phyloP scores from a whole-genome alignment of 78 protist genomes.

The Planoprotostelium fungivorum region DNA sequence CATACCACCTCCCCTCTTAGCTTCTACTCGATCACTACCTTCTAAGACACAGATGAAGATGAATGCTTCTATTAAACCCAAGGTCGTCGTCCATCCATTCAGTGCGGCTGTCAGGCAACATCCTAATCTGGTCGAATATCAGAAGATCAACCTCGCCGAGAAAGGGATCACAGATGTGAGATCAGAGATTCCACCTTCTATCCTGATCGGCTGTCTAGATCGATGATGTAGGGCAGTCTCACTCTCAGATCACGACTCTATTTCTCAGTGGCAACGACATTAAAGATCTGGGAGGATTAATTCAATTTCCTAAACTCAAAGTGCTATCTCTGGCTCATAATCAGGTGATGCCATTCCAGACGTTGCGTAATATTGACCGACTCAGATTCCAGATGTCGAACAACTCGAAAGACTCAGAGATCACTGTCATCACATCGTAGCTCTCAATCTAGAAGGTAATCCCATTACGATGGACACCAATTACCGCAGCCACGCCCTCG shows the following conservation, averaged over 20 bases:
- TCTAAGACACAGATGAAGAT: background rate
- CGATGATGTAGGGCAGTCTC: background rate
- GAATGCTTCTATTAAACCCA: background rate
- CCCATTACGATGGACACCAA: background rate
- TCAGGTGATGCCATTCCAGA: background rate
- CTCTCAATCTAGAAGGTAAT: background rate
- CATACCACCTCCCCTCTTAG: too few species aligned
- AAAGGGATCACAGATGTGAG: background rate
- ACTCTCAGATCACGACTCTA: background rate
- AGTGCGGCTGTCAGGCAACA: background rate
- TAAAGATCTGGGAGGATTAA: background rate
- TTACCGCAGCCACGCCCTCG: background rate
- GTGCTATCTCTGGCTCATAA: background rate
- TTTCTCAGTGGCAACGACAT: background rate
- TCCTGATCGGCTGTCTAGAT: background rate
- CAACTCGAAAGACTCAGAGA: background rate
- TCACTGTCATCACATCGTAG: background rate
- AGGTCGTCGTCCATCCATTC: background rate
- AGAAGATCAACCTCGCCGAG: background rate
- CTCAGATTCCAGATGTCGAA: background rate
- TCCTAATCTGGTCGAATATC: background rate
- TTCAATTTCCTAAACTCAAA: background rate
- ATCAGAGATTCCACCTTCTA: background rate
- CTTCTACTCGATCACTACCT: background rate
- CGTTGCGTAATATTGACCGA: background rate